phyloP scores from a whole-genome alignment of 2,329 filamentous ascomycete genomes.

The Rosellinia necatrix region DNA sequence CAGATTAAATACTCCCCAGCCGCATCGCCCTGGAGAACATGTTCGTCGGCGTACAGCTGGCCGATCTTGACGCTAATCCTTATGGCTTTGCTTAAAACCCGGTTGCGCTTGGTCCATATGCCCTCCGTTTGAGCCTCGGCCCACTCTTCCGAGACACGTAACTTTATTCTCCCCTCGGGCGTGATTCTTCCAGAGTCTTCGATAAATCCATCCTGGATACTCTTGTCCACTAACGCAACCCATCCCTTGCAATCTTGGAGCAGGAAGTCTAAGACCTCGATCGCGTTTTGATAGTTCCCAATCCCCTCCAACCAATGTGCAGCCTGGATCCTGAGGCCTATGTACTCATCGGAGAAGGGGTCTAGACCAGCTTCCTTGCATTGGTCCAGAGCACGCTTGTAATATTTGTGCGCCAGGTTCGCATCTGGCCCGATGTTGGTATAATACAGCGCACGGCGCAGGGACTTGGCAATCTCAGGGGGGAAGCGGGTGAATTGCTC shows the following conservation, averaged over 20 bases:
- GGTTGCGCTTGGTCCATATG: conserved; percentile 63
- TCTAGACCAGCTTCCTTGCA: conserved; percentile 79
- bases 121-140: conserved; percentile 48
- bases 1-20: conserved; percentile 78
- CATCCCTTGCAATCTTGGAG: conserved; percentile 69
- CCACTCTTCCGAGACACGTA: conserved; percentile 19
- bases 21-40: conserved; percentile 73
- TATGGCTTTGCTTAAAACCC: conserved; percentile 74
- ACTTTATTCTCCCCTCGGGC: conserved; percentile 19
- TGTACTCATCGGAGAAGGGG: conserved; percentile 86
- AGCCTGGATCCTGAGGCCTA: conserved; percentile 85
- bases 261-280: conserved; percentile 79
- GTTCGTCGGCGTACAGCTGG: conserved; percentile 77
- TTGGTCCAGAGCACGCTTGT: conserved; percentile 75
- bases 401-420: conserved; percentile 79
- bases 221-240: conserved; percentile 60
- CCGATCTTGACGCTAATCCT: conserved; percentile 82
- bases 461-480: conserved; percentile 72
- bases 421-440: conserved; percentile 77
- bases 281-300: conserved; percentile 69
- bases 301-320: conserved; percentile 80
- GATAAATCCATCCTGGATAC: conserved; percentile 52
- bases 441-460: conserved; percentile 86
- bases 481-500: conserved; percentile 64
- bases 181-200: conserved; percentile 46